Evolutionary conservation across 805 yeast species (phyloP).

Genomic region (Starmera quercuum): DNA sequence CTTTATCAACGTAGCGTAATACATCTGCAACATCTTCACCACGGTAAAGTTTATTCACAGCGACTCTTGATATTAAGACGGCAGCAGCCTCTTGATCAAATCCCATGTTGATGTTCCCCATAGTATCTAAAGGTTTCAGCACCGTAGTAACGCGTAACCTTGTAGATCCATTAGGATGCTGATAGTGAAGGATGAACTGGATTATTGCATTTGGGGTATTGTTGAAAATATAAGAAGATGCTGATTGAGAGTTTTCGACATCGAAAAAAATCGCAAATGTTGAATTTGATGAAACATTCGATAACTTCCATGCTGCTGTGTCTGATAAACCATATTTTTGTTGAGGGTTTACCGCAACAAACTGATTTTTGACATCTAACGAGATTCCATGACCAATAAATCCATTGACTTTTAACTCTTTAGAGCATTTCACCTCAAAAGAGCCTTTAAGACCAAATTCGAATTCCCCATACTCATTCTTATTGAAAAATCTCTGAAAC

Average conservation of each 20-base stretch:
- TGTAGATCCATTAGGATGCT: constrained; percentile 50
- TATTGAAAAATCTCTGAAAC: background rate
- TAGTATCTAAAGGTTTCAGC: constrained; percentile 32
- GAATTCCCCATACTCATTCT: constrained; percentile 1
- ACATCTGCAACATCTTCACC: constrained; percentile 30
- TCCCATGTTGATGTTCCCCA: constrained; percentile 33
- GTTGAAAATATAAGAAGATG: constrained; percentile 5
- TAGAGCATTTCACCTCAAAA: constrained; percentile 44
- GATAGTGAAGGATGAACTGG: constrained; percentile 55
- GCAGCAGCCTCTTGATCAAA: constrained; percentile 70
- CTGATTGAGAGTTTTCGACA: constrained; percentile 20
- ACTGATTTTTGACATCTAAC: constrained; percentile 23
- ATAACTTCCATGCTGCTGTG: constrained; percentile 54
- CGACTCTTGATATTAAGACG: constrained; percentile 49
- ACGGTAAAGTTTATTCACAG: constrained; percentile 27
- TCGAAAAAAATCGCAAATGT: constrained; percentile 55
- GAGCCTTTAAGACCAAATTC: constrained; percentile 35
- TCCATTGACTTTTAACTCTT: constrained; percentile 47
- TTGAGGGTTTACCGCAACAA: constrained; percentile 8
- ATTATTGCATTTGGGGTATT: constrained; percentile 25
- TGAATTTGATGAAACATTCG: constrained; percentile 47
- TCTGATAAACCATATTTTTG: constrained; percentile 37
- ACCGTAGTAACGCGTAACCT: constrained; percentile 57
- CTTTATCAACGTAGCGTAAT: constrained; percentile 41
- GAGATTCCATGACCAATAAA: constrained; percentile 57